Percentiles rank a stretch among this genome's conserved stretches.
These are phyloP conservation scores for Ceratocystis harringtonii DNA, from an alignment of 2,329 filamentous ascomycete genomes.

Conservation along the genomic window DNA sequence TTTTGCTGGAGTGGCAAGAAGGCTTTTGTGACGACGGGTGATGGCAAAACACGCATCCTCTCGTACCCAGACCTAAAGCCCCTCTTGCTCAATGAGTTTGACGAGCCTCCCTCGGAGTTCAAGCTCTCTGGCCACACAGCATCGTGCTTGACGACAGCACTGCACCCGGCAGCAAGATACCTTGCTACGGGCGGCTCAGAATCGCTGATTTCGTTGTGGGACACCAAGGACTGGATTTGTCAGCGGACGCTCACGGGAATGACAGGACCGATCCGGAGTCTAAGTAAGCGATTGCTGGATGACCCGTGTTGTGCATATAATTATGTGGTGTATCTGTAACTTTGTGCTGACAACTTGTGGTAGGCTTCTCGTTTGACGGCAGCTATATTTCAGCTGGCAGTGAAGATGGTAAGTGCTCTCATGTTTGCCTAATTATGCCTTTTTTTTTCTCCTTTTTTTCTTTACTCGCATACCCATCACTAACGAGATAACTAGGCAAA, in stretches of 20 bases:
- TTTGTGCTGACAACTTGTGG: not conserved
- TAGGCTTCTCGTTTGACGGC: slow-evolving; percentile 65
- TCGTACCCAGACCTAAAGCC: slow-evolving; percentile 51
- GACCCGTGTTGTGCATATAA: not conserved
- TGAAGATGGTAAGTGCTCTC: slow-evolving; percentile 45
- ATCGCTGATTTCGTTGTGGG: slow-evolving; percentile 61
- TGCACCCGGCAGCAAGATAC: slow-evolving; percentile 56
- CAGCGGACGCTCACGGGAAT: slow-evolving; percentile 55
- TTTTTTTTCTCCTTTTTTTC: not conserved
- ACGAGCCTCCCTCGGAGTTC: slow-evolving; percentile 35
- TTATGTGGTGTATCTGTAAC: not conserved
- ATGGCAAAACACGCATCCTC: slow-evolving; percentile 56
- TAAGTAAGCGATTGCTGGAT: slow-evolving; percentile 34
- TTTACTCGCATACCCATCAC: not conserved
- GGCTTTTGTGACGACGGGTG: slow-evolving; percentile 54
- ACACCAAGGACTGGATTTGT: slow-evolving; percentile 64
- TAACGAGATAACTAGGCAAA: slow-evolving; percentile 20
- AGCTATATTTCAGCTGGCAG: slow-evolving; percentile 59
- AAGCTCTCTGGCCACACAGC: slow-evolving; percentile 58
- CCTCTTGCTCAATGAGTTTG: slow-evolving; percentile 35
- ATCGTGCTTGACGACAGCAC: slow-evolving; percentile 50
- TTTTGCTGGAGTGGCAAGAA: slow-evolving; percentile 61
- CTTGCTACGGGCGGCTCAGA: slow-evolving; percentile 64
- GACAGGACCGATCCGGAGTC: slow-evolving; percentile 52
- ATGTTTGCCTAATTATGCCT: not conserved